A percentile compares a stretch with the other conserved stretches of the same genome.
Conservation (phyloP, 164 flowering plant species). For the Berberis vulgaris region DNA sequence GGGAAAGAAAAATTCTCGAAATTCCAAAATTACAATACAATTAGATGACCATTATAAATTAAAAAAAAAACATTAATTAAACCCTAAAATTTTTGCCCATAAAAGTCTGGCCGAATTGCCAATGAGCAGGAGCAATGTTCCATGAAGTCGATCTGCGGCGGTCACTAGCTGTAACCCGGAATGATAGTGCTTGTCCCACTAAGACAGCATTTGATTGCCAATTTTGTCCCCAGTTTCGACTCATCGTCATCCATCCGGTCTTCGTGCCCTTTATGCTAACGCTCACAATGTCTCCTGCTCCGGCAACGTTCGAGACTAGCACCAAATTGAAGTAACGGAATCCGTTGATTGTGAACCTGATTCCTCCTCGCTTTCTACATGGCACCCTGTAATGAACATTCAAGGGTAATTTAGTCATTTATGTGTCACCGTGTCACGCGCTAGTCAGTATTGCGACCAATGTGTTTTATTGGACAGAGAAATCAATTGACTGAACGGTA, state of each 20-base stretch:
- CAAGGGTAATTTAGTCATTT: no score
- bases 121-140: slow-evolving; percentile 58
- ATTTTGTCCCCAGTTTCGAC: slow-evolving; percentile 83
- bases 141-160: slow-evolving; percentile 57
- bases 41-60: no score
- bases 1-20: background rate
- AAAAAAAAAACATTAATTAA: slow-evolving; percentile 9
- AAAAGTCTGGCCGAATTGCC: slow-evolving; percentile 84
- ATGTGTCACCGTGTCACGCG: no score
- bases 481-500: no score
- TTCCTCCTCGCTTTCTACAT: slow-evolving; percentile 68
- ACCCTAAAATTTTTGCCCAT: slow-evolving; percentile 69
- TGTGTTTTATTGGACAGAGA: no score
- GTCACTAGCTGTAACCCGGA: slow-evolving; percentile 70
- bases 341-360: slow-evolving; percentile 74
- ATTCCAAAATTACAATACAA: no score
- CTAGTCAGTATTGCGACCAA: no score
- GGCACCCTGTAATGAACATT: slow-evolving; percentile 38
- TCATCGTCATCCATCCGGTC: slow-evolving; percentile 70
- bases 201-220: slow-evolving; percentile 61
- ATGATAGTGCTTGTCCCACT: slow-evolving; percentile 67
- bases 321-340: slow-evolving; percentile 69
- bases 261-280: slow-evolving; percentile 53
- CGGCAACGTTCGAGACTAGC: slow-evolving; percentile 69
- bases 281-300: slow-evolving; percentile 58